Base-by-base conservation (phyloP, 208 protist genomes). In the Vickermania ingenoplastis region DNA sequence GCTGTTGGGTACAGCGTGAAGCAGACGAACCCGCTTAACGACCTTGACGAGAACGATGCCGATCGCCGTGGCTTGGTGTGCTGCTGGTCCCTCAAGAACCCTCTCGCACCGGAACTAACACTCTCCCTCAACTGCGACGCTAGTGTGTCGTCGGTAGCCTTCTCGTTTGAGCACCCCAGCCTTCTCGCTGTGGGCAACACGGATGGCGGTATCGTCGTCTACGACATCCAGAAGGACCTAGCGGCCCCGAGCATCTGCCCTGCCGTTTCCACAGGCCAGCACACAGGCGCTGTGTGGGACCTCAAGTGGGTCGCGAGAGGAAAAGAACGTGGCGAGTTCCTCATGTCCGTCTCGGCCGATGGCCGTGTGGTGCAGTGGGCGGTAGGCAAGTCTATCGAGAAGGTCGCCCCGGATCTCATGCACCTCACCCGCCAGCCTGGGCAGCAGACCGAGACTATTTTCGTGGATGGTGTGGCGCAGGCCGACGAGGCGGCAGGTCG, bases 31-130 rank as follows among this genome's bases (percentile, higher is more conserved):
- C 11, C 53, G 3, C 53, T 31, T 14, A 26, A 0, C 55, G 26
- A n/a, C 23, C n/a, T 13, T 27, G 4, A 4, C 50, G 36, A 24
- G 25, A 1, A 49, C 59, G 45, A 57, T 29, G 2, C 11, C 27
- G 50, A 54, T 7, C 13, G 24, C 21, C 21, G 50, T 21, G 96
- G 96, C 13, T 71, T 97, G 59, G 74, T 98, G 31, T 92, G 92
- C 68, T 97, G 91, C 77, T 98, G 97, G 96, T 97, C 94, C n/a
- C 73, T 98, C n/a, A 98, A 98, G 68, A 97, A 97, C 63, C 91
- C 90, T 3, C 67, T 92, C 17, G 75, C 87, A 2, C 94, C 92
- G 1, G 90, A 97, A 73, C 75, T 92, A 2, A 71, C 97, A 25
- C 84, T 97, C 61, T 59, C 76, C 24, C 80, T 94, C 5, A 28